Conservation (phyloP, 768 basidiomycete genomes). For the Phanerochaete carnosa region DNA sequence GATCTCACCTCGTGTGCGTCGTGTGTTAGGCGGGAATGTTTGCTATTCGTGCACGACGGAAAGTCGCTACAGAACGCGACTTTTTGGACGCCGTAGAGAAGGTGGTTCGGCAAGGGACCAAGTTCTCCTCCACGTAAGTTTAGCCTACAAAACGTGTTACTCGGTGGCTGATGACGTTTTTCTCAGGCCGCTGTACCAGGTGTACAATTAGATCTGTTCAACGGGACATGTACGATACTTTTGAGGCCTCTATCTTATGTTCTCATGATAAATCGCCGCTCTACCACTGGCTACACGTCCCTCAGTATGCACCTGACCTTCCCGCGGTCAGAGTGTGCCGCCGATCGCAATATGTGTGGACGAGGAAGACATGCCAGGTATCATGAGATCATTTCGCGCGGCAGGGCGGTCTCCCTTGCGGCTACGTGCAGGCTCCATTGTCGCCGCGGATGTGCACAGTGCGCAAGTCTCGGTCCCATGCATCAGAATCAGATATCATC, state of each 20-base stretch:
- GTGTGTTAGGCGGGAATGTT: slow-evolving; percentile 94
- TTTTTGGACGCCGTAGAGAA: slow-evolving; percentile 98
- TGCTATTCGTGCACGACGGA: slow-evolving; percentile 93
- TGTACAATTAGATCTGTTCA: slow-evolving; percentile 70
- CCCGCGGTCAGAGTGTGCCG: neutral
- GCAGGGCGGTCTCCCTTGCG: neutral
- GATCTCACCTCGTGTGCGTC: neutral
- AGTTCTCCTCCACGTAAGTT: slow-evolving; percentile 94
- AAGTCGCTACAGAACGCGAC: slow-evolving; percentile 96
- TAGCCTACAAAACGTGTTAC: neutral
- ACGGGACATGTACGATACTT: slow-evolving; percentile 6
- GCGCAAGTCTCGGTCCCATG: neutral
- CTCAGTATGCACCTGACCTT: neutral
- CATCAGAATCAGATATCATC: neutral
- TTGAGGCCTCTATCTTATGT: neutral
- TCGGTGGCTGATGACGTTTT: slow-evolving; percentile 12
- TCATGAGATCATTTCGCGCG: neutral
- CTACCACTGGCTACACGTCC: neutral
- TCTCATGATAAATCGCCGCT: neutral
- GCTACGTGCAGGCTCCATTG: neutral
- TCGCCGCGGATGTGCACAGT: neutral
- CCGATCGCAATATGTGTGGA: neutral
- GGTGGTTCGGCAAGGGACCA: slow-evolving; percentile 95
- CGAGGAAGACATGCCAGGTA: neutral
- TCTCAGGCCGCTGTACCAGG: slow-evolving; percentile 81